Conservation (phyloP, 371 early-diverging fungal genomes). For the Apophysomyces ossiformis region DNA sequence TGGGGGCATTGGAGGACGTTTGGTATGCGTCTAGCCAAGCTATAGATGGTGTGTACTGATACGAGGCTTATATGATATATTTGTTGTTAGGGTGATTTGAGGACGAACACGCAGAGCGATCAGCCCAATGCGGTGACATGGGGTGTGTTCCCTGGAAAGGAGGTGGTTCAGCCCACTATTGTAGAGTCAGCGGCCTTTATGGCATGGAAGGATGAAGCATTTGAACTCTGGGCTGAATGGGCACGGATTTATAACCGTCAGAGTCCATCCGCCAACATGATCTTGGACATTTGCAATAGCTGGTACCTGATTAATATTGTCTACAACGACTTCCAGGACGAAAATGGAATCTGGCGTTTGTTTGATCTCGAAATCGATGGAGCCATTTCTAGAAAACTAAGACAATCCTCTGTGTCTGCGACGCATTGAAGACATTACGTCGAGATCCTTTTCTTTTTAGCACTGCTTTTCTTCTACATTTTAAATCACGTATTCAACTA, state of each 20-base stretch:
- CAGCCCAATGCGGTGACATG: constrained; percentile 97
- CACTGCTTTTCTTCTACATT: no score
- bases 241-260: constrained; percentile 71
- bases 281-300: constrained; percentile 70
- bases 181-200: constrained; percentile 91
- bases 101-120: constrained; percentile 83
- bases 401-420: constrained; percentile 25
- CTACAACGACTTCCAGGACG: constrained; percentile 90
- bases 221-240: constrained; percentile 95
- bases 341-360: constrained; percentile 72
- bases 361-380: constrained; percentile 61
- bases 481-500: no score
- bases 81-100: constrained; percentile 70
- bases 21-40: no score
- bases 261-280: constrained; percentile 62
- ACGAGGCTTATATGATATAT: no score
- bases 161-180: constrained; percentile 96
- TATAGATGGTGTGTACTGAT: no score
- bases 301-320: constrained; percentile 96
- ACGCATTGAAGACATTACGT: no score
- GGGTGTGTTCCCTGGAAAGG: constrained; percentile 98
- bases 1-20: no score
- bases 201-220: constrained; percentile 98
- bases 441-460: no score
- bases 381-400: constrained; percentile 15